These are phyloP conservation scores for Penicillium ochrochloron DNA, from an alignment of 495 filamentous ascomycete species.

Conservation along the genomic window DNA sequence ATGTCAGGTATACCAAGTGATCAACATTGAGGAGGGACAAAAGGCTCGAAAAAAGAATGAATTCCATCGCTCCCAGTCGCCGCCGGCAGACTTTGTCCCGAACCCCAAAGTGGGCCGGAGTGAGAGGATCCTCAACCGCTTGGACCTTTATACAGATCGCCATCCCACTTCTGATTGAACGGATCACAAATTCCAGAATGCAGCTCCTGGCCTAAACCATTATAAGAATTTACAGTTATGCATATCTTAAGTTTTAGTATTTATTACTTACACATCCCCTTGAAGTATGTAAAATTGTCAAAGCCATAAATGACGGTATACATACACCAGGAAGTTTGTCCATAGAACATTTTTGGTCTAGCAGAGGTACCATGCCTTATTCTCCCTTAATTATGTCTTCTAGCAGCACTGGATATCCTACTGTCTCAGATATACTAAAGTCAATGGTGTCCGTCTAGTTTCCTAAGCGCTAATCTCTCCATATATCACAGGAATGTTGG, in stretches of 20 bases:
- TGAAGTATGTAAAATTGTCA: too few relatives aligned
- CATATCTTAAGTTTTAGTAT: too few relatives aligned
- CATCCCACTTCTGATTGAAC: not conserved
- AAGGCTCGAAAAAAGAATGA: not conserved
- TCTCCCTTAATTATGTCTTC: not conserved
- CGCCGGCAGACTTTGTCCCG: conserved; percentile 10
- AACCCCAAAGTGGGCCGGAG: not conserved
- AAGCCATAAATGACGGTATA: too few relatives aligned
- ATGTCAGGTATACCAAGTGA: not conserved
- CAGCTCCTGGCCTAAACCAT: not conserved
- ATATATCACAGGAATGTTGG: not conserved
- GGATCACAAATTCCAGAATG: not conserved
- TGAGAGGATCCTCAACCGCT: not conserved
- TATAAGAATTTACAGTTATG: too few relatives aligned
- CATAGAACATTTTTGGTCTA: too few relatives aligned
- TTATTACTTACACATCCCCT: too few relatives aligned
- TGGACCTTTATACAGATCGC: not conserved
- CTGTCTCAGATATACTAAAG: not conserved
- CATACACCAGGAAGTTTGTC: too few relatives aligned
- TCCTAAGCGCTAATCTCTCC: not conserved
- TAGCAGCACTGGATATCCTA: not conserved
- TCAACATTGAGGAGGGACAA: not conserved
- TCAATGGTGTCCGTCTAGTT: not conserved
- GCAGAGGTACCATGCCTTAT: not conserved
- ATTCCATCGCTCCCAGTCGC: not conserved